phyloP scores from a whole-genome alignment of 371 early-diverging fungal species.

The Funneliformis caledonium region DNA sequence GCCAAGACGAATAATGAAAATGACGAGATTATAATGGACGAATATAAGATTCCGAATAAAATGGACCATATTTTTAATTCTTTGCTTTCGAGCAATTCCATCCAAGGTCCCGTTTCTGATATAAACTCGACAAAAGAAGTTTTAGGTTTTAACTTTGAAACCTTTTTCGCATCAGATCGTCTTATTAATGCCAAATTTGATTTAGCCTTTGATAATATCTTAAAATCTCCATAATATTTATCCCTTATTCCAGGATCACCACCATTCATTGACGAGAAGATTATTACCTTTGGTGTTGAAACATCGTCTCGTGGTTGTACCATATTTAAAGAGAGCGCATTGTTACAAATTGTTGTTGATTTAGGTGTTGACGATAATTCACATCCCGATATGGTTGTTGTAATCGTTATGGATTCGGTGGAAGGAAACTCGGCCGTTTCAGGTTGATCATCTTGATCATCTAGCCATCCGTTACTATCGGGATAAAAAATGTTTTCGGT shows the following conservation, averaged over 20 bases:
- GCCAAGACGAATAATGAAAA: background rate
- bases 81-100: background rate
- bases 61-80: background rate
- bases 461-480: too few species aligned
- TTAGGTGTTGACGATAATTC: too few species aligned
- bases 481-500: too few species aligned
- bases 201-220: background rate
- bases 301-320: too few species aligned
- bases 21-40: background rate
- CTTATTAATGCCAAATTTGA: background rate
- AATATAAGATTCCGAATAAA: background rate
- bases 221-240: background rate
- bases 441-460: too few species aligned
- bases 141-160: background rate
- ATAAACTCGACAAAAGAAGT: background rate
- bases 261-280: background rate
- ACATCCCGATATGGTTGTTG: too few species aligned
- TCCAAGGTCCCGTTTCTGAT: constrained; percentile 12
- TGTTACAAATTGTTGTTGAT: too few species aligned
- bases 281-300: background rate
- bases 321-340: too few species aligned
- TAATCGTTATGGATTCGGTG: too few species aligned
- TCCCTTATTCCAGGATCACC: constrained; percentile 14
- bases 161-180: background rate
- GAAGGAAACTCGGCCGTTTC: too few species aligned